phyloP scores from a whole-genome alignment of 257 asterid genomes.

The Leonotis leonurus region DNA sequence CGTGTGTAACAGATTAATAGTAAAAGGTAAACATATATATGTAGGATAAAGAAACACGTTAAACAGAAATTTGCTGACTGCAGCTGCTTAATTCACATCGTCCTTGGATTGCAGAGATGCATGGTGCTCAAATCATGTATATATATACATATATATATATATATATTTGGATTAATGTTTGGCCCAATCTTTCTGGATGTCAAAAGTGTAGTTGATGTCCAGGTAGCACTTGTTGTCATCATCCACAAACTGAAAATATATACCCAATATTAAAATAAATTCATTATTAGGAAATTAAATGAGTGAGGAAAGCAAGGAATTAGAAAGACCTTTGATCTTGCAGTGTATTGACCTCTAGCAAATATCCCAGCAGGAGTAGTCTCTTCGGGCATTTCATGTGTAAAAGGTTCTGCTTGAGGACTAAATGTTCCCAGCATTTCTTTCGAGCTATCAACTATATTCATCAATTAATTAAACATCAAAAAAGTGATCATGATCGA shows the following conservation, averaged over 20 bases:
- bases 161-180: background rate
- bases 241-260: constrained; percentile 42
- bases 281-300: background rate
- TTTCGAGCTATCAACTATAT: constrained; percentile 37
- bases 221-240: constrained; percentile 62
- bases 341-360: constrained; percentile 47
- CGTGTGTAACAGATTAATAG: background rate
- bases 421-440: constrained; percentile 50
- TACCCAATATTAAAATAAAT: background rate
- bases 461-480: background rate
- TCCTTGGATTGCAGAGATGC: constrained; percentile 1
- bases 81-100: too few relatives aligned
- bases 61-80: too few relatives aligned
- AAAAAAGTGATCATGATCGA: too few relatives aligned
- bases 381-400: constrained; percentile 44
- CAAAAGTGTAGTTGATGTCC: constrained; percentile 59
- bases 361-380: constrained; percentile 44
- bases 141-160: too few relatives aligned
- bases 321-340: constrained; percentile 33
- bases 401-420: constrained; percentile 44
- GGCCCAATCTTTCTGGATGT: constrained; percentile 64
- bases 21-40: background rate
- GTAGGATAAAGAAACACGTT: background rate
- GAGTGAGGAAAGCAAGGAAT: background rate
- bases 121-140: too few relatives aligned